Conservation (phyloP, 345 rosid species). For the Litchi chinensis region DNA sequence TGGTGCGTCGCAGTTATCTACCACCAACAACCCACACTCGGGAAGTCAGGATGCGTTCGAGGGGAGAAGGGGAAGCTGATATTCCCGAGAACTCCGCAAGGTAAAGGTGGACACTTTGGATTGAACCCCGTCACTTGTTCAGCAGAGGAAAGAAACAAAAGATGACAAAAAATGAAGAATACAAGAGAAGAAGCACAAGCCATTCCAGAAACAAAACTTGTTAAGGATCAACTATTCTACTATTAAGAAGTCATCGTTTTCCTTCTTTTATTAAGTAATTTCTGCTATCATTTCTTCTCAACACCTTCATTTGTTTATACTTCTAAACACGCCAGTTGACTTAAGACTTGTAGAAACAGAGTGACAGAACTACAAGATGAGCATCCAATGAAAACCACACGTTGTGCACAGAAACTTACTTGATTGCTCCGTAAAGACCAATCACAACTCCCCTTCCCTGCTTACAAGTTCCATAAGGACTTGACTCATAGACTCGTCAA, state of each 20-base stretch:
- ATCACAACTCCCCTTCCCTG: no score
- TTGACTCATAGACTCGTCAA: no score
- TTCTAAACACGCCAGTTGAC: background rate
- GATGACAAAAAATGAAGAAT: no score
- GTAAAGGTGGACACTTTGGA: conserved; percentile 1
- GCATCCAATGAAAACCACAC: background rate
- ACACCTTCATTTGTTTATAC: background rate
- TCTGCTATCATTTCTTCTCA: background rate
- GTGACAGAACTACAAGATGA: background rate
- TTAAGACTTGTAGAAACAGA: background rate
- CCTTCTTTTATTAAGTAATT: no score
- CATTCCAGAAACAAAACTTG: background rate
- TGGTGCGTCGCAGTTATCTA: conserved; percentile 29
- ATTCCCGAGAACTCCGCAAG: conserved; percentile 28
- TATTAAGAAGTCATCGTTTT: no score
- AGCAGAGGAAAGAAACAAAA: background rate
- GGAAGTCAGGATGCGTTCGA: background rate
- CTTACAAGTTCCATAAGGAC: no score
- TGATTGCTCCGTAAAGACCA: background rate
- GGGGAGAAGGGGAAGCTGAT: conserved; percentile 25
- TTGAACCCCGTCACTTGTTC: background rate
- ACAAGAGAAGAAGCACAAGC: background rate
- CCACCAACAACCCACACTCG: conserved; percentile 32
- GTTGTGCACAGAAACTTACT: background rate
- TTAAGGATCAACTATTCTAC: no score